Conservation (phyloP, 1,139 yeast species). For the Debaryomyces psychrophilus region DNA sequence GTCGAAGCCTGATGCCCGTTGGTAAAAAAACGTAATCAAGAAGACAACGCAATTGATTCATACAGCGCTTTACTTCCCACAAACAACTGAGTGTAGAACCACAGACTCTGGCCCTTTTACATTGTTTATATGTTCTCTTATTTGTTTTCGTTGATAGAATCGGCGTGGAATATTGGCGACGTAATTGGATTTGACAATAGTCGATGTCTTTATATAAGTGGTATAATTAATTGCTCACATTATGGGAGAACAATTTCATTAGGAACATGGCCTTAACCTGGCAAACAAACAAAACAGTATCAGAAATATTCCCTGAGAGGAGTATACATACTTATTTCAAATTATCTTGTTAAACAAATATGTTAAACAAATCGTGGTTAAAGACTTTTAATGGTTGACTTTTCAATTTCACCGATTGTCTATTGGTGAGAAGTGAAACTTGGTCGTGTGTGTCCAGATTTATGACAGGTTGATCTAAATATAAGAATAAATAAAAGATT, state of each 20-base stretch:
- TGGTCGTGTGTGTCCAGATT: neutral
- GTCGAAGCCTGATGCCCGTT: neutral
- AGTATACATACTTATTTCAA: constrained; percentile 6
- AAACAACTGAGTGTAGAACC: neutral
- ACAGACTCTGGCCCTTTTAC: neutral
- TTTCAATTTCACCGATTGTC: neutral
- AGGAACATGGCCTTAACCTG: neutral
- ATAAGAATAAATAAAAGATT: too few species aligned
- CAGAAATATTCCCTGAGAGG: neutral
- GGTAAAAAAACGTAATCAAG: neutral
- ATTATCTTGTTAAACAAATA: constrained; percentile 1
- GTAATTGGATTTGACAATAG: neutral
- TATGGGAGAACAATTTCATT: neutral
- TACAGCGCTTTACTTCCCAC: neutral
- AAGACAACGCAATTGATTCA: neutral
- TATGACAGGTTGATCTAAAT: too few species aligned
- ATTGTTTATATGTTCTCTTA: neutral
- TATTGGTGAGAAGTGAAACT: neutral
- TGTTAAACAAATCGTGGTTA: neutral
- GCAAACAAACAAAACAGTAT: neutral
- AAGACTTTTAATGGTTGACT: neutral
- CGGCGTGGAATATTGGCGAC: neutral
- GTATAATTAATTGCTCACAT: constrained; percentile 8
- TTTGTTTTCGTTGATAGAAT: neutral
- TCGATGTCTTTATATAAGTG: neutral